phyloP scores from a whole-genome alignment of 1,284 basidiomycete genomes.

The Tranzscheliella williamsii region DNA sequence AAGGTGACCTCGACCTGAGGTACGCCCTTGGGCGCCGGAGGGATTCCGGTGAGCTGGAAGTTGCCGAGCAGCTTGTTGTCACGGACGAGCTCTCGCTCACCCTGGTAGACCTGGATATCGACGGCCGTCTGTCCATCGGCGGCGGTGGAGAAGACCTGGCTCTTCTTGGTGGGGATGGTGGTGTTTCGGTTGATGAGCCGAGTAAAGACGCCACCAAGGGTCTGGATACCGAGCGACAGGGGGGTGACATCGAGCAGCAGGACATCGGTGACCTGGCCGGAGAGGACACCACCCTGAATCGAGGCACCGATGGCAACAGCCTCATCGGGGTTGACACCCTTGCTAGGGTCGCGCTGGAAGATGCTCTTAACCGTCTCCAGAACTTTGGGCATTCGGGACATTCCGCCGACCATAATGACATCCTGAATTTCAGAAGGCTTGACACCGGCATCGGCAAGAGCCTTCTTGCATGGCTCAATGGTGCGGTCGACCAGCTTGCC shows the following conservation, averaged over 20 bases:
- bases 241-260: slow-evolving; percentile 94
- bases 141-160: slow-evolving; percentile 96
- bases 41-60: slow-evolving; percentile 97
- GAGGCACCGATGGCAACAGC: slow-evolving; percentile 90
- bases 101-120: slow-evolving; percentile 91
- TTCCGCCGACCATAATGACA: slow-evolving; percentile 96
- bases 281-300: slow-evolving; percentile 92
- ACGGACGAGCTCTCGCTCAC: slow-evolving; percentile 93
- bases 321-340: slow-evolving; percentile 97
- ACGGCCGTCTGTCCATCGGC: slow-evolving; percentile 74
- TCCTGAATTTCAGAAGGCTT: slow-evolving; percentile 92
- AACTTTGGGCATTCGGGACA: slow-evolving; percentile 96
- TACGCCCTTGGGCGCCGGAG: slow-evolving; percentile 95
- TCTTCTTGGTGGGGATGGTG: slow-evolving; percentile 99
- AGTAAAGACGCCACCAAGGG: slow-evolving; percentile 98
- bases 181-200: slow-evolving; percentile 81
- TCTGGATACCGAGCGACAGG: slow-evolving; percentile 91
- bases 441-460: slow-evolving; percentile 84
- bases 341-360: slow-evolving; percentile 92
- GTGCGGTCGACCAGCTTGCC: slow-evolving; percentile 83
- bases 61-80: slow-evolving; percentile 99
- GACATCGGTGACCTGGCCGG: slow-evolving; percentile 94
- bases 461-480: slow-evolving; percentile 97
- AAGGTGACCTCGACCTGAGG: slow-evolving; percentile 99
- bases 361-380: slow-evolving; percentile 87